These are phyloP conservation scores for Drosera spatulata DNA, from an alignment of 179 eudicot genomes.

Conservation along the genomic window DNA sequence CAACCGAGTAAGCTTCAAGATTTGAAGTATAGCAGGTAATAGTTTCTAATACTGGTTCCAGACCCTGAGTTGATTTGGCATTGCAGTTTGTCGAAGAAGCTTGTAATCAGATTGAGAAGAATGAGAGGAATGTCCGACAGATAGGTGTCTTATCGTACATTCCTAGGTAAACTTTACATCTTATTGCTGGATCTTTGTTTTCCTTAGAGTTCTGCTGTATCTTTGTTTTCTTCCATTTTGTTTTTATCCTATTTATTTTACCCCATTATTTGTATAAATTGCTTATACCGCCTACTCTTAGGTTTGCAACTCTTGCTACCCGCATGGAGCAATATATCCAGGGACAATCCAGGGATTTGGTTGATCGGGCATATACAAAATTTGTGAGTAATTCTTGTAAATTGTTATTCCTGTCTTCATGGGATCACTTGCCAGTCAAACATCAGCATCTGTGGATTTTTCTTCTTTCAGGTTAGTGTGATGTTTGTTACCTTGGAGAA, in stretches of 20 bases:
- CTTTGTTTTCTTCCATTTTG: no score
- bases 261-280: no score
- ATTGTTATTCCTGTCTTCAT: background rate
- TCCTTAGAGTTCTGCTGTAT: no score
- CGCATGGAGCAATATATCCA: slow-evolving; percentile 99
- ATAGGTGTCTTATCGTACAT: slow-evolving; percentile 84
- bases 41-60: no score
- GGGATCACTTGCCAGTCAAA: background rate
- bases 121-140: slow-evolving; percentile 76
- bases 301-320: slow-evolving; percentile 93
- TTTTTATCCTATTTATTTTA: no score
- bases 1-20: slow-evolving; percentile 37
- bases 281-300: slow-evolving; percentile 11
- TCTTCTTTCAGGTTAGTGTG: slow-evolving; percentile 56
- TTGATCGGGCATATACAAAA: slow-evolving; percentile 90
- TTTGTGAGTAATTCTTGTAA: slow-evolving; percentile 43
- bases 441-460: background rate
- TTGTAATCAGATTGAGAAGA: slow-evolving; percentile 93
- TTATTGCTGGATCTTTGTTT: background rate
- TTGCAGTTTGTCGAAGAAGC: slow-evolving; percentile 96
- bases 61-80: background rate
- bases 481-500: slow-evolving; percentile 95
- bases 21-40: slow-evolving; percentile 1
- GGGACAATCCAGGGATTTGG: slow-evolving; percentile 97
- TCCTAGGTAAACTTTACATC: slow-evolving; percentile 41